Conservation (phyloP, 306 rosid genomes). For the Cercis canadensis region DNA sequence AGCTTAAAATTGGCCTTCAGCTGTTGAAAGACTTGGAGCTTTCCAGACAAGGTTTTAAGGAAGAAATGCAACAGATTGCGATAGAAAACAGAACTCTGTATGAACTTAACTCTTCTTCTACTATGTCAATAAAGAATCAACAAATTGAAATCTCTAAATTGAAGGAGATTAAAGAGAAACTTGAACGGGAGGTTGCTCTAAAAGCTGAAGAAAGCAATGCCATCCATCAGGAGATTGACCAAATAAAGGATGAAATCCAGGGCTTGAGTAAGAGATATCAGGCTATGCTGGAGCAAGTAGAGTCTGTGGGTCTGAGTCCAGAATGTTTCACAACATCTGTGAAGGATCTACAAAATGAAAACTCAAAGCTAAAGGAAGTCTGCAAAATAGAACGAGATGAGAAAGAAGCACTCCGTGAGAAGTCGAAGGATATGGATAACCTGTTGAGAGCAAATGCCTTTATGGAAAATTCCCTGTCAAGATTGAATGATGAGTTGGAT, state of each 20-base stretch:
- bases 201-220: constrained; percentile 72
- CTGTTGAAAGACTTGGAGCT: constrained; percentile 76
- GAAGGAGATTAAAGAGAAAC: constrained; percentile 86
- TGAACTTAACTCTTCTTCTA: constrained; percentile 60
- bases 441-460: constrained; percentile 62
- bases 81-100: constrained; percentile 75
- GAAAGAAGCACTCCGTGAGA: constrained; percentile 71
- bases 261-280: constrained; percentile 66
- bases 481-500: constrained; percentile 70
- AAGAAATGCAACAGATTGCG: constrained; percentile 67
- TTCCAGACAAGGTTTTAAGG: constrained; percentile 70
- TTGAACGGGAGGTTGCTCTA: constrained; percentile 64
- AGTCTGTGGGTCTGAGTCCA: constrained; percentile 75
- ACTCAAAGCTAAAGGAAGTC: constrained; percentile 64
- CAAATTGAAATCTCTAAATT: constrained; percentile 73
- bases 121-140: constrained; percentile 55
- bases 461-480: constrained; percentile 68
- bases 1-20: constrained; percentile 82
- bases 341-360: constrained; percentile 74
- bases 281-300: constrained; percentile 69
- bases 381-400: constrained; percentile 66
- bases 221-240: constrained; percentile 65
- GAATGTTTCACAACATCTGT: constrained; percentile 65
- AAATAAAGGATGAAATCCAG: constrained; percentile 71
- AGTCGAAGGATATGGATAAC: constrained; percentile 65